phyloP scores from a whole-genome alignment of 768 basidiomycete genomes.

The Tubosaeta brunneosetosa region DNA sequence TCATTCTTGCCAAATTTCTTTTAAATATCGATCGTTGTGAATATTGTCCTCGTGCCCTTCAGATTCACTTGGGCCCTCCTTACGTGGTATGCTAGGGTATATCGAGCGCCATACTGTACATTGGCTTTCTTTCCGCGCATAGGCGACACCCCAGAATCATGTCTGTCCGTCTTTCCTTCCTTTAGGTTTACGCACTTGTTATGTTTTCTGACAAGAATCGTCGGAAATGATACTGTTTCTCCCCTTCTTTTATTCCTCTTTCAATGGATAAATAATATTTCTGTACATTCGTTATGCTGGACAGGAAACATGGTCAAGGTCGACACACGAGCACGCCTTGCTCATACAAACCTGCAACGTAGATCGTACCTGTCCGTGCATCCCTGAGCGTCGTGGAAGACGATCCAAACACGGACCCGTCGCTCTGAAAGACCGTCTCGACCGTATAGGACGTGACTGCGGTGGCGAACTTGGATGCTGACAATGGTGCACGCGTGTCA shows the following conservation, averaged over 20 bases:
- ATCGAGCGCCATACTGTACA: conserved; percentile 19
- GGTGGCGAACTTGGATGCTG: conserved; percentile 40
- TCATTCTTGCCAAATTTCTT: conserved; percentile 62
- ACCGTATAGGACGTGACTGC: conserved; percentile 37
- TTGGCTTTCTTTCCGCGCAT: conserved; percentile 1
- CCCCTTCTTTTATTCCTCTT: not conserved
- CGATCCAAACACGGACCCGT: conserved; percentile 55
- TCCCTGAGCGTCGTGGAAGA: conserved; percentile 54
- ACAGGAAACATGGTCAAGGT: conserved; percentile 13
- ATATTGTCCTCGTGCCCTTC: conserved; percentile 2
- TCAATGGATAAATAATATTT: conserved; percentile 6
- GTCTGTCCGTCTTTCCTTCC: not conserved
- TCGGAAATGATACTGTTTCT: not conserved
- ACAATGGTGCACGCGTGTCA: conserved; percentile 39
- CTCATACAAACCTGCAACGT: conserved; percentile 56
- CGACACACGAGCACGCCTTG: conserved; percentile 50
- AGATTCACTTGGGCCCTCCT: not conserved
- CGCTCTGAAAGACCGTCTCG: conserved; percentile 69
- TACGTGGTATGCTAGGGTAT: conserved; percentile 19
- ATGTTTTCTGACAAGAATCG: not conserved
- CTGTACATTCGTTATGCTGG: conserved; percentile 6
- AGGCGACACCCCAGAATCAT: conserved; percentile 15
- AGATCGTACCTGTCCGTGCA: conserved; percentile 43
- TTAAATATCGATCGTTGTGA: conserved; percentile 27
- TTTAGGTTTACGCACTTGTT: not conserved